A percentile compares a stretch with the other conserved stretches of the same genome.
Evolutionary conservation across 2,329 filamentous ascomycete species (phyloP).

Genomic region (Xylariaceae sp.): DNA sequence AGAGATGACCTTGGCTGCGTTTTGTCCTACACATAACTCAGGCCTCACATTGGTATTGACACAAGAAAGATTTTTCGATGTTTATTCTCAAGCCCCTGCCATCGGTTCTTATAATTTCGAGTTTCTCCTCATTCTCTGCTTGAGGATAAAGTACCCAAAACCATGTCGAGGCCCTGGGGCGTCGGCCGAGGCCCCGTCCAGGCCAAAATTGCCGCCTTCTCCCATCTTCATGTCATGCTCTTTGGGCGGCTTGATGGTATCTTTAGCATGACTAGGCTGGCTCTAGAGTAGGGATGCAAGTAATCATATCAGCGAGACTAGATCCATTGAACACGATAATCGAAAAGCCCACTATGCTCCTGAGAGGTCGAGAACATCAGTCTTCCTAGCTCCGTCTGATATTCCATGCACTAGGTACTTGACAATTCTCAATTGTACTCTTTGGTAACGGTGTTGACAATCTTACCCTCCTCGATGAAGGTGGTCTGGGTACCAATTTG

Average conservation of each 20-base stretch:
- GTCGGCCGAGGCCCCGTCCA: background rate
- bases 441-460: constrained; percentile 8
- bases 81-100: too few relatives aligned
- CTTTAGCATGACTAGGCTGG: background rate
- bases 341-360: background rate
- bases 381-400: too few relatives aligned
- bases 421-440: background rate
- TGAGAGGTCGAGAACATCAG: too few relatives aligned
- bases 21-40: too few relatives aligned
- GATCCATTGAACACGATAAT: background rate
- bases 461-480: constrained; percentile 8
- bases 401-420: too few relatives aligned
- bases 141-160: too few relatives aligned
- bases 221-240: background rate
- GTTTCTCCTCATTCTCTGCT: too few relatives aligned
- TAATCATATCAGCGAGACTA: background rate
- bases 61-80: too few relatives aligned
- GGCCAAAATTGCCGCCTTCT: background rate
- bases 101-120: too few relatives aligned
- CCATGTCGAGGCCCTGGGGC: background rate
- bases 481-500: constrained; percentile 9
- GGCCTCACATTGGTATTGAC: too few relatives aligned
- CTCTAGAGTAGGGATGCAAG: background rate
- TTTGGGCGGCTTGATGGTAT: background rate
- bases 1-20: too few relatives aligned